Evolutionary conservation across 2,329 filamentous ascomycete genomes (phyloP).

Genomic region (Pseudocercospora musae): DNA sequence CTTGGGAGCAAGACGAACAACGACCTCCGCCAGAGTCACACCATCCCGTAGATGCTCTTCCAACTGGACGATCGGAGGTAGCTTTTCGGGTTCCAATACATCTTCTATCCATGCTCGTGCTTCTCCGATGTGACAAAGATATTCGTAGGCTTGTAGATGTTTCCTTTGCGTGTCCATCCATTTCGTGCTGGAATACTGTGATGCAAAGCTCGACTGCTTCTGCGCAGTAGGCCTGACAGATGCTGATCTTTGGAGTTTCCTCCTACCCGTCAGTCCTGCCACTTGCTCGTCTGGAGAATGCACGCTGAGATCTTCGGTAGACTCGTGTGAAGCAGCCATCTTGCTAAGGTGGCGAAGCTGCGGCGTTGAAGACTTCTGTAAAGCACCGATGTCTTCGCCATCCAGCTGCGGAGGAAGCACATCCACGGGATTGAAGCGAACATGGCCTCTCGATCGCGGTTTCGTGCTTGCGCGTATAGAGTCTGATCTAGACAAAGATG

Average conservation of each 20-base stretch:
- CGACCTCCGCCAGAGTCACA: conserved; percentile 89
- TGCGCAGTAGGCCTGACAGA: conserved; percentile 54
- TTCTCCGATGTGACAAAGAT: conserved; percentile 97
- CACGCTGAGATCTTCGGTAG: conserved; percentile 76
- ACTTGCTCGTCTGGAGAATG: conserved; percentile 79
- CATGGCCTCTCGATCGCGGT: conserved; percentile 31
- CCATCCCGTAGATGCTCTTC: conserved; percentile 91
- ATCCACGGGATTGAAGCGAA: conserved; percentile 34
- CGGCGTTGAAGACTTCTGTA: conserved; percentile 85
- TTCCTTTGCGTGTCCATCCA: conserved; percentile 99
- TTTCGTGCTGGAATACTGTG: conserved; percentile 65
- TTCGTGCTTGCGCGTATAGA: conserved; percentile 36
- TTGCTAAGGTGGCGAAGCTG: conserved; percentile 85
- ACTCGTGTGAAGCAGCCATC: conserved; percentile 67
- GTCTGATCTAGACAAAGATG: conserved; percentile 37
- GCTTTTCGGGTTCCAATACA: conserved; percentile 70
- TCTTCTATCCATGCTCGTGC: conserved; percentile 99
- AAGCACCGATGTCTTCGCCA: conserved; percentile 65
- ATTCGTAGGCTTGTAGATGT: conserved; percentile 95
- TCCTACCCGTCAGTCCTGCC: conserved; percentile 77
- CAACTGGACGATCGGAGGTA: conserved; percentile 88
- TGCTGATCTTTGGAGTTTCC: conserved; percentile 69
- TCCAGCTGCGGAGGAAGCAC: conserved; percentile 30
- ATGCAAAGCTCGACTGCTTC: conserved; percentile 34
- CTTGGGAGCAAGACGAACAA: conserved; percentile 80